A percentile compares a stretch with the other conserved stretches of the same genome.
Conservation (phyloP, 2,329 filamentous ascomycete genomes). For the Neocatenulostroma microsporum region DNA sequence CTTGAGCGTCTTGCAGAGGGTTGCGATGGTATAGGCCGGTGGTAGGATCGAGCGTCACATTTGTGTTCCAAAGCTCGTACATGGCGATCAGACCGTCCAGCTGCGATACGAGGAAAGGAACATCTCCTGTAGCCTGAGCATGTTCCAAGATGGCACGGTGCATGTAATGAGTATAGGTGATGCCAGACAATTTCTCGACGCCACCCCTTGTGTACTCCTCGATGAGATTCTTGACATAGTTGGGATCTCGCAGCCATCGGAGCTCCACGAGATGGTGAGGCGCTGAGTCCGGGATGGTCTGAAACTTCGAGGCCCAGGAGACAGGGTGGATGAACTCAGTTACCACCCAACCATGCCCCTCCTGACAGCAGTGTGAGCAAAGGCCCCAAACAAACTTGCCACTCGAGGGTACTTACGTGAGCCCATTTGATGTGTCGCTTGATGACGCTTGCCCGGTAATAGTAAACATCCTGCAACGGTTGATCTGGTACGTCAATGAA, state of each 20-base stretch:
- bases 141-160: conserved; percentile 30
- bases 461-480: conserved; percentile 39
- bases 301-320: conserved; percentile 21
- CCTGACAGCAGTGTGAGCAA: no score
- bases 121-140: conserved; percentile 34
- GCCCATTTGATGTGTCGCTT: conserved; percentile 35
- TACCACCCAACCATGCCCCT: conserved; percentile 33
- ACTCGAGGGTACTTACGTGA: no score
- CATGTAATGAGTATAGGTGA: conserved; percentile 29
- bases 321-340: conserved; percentile 39
- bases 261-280: conserved; percentile 21
- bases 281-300: conserved; percentile 21
- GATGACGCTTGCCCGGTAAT: conserved; percentile 38
- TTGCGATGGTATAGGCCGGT: conserved; percentile 38
- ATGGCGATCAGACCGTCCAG: conserved; percentile 35
- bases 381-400: no score
- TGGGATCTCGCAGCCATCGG: conserved; percentile 35
- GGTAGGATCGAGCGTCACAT: conserved; percentile 25
- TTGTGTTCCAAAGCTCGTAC: conserved; percentile 34
- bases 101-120: conserved; percentile 31
- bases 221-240: conserved; percentile 36
- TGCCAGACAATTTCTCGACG: conserved; percentile 28
- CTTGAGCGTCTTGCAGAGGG: conserved; percentile 39
- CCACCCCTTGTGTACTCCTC: conserved; percentile 33
- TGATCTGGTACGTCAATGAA: conserved; percentile 38